Conservation (phyloP, 1,284 basidiomycete genomes). For the Tilletia walkeri region DNA sequence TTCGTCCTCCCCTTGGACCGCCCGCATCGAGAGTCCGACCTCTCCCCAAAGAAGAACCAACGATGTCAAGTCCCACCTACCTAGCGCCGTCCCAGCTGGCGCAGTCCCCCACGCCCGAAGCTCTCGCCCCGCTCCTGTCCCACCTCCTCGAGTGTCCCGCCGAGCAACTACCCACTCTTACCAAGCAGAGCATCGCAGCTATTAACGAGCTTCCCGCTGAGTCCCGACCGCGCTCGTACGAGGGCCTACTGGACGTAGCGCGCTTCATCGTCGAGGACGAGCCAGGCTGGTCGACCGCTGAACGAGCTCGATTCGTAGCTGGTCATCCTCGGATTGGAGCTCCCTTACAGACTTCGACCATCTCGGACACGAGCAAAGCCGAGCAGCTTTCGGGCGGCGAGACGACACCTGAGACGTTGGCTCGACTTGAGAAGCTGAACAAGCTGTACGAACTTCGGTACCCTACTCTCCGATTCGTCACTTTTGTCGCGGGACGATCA, state of each 20-base stretch:
- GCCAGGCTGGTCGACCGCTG: constrained; percentile 42
- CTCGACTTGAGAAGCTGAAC: constrained; percentile 42
- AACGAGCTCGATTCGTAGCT: constrained; percentile 35
- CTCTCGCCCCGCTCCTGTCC: constrained; percentile 39
- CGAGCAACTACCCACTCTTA: constrained; percentile 30
- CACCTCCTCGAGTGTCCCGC: constrained; percentile 35
- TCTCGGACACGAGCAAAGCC: constrained; percentile 27
- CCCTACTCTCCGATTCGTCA: constrained; percentile 50
- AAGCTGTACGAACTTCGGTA: constrained; percentile 46
- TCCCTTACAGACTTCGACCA: constrained; percentile 20
- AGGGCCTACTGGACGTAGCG: constrained; percentile 52
- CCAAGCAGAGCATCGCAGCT: constrained; percentile 37
- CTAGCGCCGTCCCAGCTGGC: constrained; percentile 27
- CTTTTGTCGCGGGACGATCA: constrained; percentile 56
- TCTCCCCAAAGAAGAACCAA: neutral
- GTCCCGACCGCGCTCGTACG: constrained; percentile 47
- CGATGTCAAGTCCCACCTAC: constrained; percentile 19
- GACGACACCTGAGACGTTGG: constrained; percentile 35
- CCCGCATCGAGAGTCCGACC: no score
- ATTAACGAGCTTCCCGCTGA: constrained; percentile 47
- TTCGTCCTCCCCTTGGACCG: no score
- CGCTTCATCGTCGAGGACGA: constrained; percentile 50
- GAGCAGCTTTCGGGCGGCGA: constrained; percentile 35
- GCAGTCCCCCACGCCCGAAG: constrained; percentile 35
- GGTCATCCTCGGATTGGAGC: constrained; percentile 46